Evolutionary conservation across 495 filamentous ascomycete genomes (phyloP).

Genomic region (Saxophila tyrrhenica): DNA sequence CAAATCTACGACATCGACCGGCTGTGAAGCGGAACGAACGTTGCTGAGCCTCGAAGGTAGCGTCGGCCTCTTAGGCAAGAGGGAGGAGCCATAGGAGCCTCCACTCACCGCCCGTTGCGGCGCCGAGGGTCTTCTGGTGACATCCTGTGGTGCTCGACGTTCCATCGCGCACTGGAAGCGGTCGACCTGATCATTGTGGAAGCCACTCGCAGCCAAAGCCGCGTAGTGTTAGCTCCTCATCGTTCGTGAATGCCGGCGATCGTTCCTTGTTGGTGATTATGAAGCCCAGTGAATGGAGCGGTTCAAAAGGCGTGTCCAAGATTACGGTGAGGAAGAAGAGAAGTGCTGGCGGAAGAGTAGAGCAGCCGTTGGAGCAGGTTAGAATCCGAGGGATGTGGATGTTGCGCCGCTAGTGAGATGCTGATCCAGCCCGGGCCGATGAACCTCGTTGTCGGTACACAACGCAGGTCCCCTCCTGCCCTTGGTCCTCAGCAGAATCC

Average conservation of each 20-base stretch:
- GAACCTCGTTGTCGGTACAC: no score
- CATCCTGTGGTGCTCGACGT: background rate
- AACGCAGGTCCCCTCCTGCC: no score
- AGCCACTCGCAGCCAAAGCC: background rate
- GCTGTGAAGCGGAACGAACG: conserved; percentile 16
- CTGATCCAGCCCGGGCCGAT: no score
- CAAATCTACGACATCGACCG: conserved; percentile 9
- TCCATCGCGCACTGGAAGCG: conserved; percentile 1
- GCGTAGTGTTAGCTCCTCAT: background rate
- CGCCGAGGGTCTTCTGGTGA: background rate
- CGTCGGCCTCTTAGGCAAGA: background rate
- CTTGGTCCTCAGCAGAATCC: no score
- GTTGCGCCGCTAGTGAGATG: no score
- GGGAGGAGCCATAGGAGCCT: conserved; percentile 1
- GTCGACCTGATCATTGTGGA: background rate
- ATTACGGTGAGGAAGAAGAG: background rate
- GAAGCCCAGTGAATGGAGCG: no score
- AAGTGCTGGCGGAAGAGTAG: background rate
- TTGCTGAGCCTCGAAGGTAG: conserved; percentile 16
- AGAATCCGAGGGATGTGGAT: no score
- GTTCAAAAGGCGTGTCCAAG: background rate
- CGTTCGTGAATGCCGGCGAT: background rate
- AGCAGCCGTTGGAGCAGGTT: no score
- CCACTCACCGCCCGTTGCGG: conserved; percentile 14
- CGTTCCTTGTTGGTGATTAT: no score